Evolutionary conservation across 148 eudicot species (phyloP).

Genomic region (Chenopodium album): DNA sequence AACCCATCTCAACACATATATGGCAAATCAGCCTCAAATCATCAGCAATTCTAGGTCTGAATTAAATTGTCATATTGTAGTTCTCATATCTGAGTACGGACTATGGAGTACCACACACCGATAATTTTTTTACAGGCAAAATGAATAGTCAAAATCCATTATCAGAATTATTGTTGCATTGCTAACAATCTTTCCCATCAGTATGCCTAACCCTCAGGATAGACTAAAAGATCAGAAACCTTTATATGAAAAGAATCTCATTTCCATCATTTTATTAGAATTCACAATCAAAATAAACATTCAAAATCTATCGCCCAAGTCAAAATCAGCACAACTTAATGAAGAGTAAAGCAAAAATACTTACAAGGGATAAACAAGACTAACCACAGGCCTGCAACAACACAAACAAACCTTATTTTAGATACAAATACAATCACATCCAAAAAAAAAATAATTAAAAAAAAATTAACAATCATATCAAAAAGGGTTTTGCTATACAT

Average conservation of each 20-base stretch:
- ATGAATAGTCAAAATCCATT: background rate
- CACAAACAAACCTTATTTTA: conserved; percentile 20
- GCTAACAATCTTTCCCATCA: background rate
- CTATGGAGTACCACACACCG: background rate
- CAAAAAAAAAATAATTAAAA: background rate
- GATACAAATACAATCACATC: conserved; percentile 22
- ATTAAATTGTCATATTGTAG: background rate
- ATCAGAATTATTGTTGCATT: background rate
- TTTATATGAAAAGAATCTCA: background rate
- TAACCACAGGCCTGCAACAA: conserved; percentile 83
- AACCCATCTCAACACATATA: background rate
- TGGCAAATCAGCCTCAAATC: background rate
- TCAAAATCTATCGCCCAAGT: background rate
- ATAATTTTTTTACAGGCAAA: background rate
- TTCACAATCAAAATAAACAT: background rate
- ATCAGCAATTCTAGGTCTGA: background rate
- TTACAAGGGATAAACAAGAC: conserved; percentile 87
- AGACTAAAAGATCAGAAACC: background rate
- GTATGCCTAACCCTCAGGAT: conserved; percentile 1
- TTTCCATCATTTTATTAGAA: background rate
- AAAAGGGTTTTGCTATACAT: too few species aligned
- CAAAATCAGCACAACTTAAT: too few species aligned
- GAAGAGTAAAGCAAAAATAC: conserved; percentile 23
- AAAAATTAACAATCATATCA: background rate
- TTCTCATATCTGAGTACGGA: background rate